Evolutionary conservation across 768 basidiomycete genomes (phyloP).

Genomic region (Amyloporia xantha): DNA sequence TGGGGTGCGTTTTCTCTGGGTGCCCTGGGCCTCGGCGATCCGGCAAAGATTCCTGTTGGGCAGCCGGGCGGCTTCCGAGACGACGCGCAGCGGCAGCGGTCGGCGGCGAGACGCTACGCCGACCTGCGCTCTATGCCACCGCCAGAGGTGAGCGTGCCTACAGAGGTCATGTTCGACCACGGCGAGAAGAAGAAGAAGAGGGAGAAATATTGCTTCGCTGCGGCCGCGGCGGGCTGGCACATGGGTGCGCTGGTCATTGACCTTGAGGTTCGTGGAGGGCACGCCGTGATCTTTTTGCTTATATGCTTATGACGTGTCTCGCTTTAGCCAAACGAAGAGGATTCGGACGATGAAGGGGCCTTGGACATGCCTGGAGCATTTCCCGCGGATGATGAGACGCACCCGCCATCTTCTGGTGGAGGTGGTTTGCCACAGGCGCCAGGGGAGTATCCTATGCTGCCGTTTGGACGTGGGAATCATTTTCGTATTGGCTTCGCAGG

Average conservation of each 20-base stretch:
- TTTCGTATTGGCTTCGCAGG: conserved; percentile 60
- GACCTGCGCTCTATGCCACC: no score
- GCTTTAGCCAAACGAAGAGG: no score
- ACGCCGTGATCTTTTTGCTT: not conserved
- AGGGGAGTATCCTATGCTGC: conserved; percentile 10
- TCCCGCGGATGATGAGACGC: conserved; percentile 6
- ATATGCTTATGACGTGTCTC: conserved; percentile 12
- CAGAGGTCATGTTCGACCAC: conserved; percentile 68
- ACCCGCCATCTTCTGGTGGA: conserved; percentile 12
- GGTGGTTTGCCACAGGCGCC: conserved; percentile 3
- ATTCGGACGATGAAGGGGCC: conserved; percentile 18
- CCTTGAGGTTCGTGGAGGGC: conserved; percentile 47
- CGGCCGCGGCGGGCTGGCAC: conserved; percentile 88
- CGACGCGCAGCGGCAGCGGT: conserved; percentile 23
- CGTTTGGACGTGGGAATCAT: conserved; percentile 14
- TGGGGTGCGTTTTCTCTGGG: conserved; percentile 78
- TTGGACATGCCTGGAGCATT: conserved; percentile 27
- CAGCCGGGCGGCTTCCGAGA: conserved; percentile 52
- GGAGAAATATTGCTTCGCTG: conserved; percentile 70
- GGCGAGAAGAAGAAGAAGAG: conserved; percentile 37
- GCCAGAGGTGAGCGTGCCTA: conserved; percentile 49
- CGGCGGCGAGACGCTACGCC: conserved; percentile 23
- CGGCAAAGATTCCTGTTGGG: conserved; percentile 43
- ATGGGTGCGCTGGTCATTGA: conserved; percentile 85
- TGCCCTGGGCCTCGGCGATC: conserved; percentile 83